Evolutionary conservation across 2,329 filamentous ascomycete species (phyloP).

Genomic region (Xylariales sp.): DNA sequence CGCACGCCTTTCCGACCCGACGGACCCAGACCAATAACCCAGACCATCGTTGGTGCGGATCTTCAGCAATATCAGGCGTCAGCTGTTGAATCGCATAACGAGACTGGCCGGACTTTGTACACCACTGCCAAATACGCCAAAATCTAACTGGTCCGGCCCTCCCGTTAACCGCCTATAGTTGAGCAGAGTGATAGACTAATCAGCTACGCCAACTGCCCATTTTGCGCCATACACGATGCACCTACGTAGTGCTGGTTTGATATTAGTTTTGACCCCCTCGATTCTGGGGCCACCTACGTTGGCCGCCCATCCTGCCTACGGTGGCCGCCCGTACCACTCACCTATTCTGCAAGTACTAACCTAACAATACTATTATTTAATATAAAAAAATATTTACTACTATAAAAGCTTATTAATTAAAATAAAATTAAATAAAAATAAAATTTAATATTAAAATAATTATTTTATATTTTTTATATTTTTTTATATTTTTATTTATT

Average conservation of each 20-base stretch:
- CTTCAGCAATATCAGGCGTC: conserved; percentile 17
- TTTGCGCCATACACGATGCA: conserved; percentile 5
- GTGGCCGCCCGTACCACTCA: too few relatives aligned
- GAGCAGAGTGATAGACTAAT: conserved; percentile 18
- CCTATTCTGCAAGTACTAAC: too few relatives aligned
- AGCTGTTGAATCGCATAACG: conserved; percentile 23
- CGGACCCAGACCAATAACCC: conserved; percentile 17
- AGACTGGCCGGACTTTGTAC: conserved; percentile 3
- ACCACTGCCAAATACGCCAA: conserved; percentile 2
- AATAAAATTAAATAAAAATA: too few relatives aligned
- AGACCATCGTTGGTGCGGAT: conserved; percentile 17
- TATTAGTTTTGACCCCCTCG: conserved; percentile 25
- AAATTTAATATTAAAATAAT: too few relatives aligned
- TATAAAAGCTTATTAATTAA: too few relatives aligned
- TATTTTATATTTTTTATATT: too few relatives aligned
- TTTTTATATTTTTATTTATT: too few relatives aligned
- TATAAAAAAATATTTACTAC: too few relatives aligned
- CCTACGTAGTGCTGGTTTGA: conserved; percentile 17
- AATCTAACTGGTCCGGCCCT: conserved; percentile 20
- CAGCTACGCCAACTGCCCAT: conserved; percentile 1
- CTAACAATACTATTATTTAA: too few relatives aligned
- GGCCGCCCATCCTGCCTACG: too few relatives aligned
- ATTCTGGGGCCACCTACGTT: too few relatives aligned
- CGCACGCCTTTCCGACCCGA: conserved; percentile 23
- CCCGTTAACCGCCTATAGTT: conserved; percentile 21